These are phyloP conservation scores for Evansstolkia leycettana DNA, from an alignment of 495 filamentous ascomycete species.

Conservation along the genomic window DNA sequence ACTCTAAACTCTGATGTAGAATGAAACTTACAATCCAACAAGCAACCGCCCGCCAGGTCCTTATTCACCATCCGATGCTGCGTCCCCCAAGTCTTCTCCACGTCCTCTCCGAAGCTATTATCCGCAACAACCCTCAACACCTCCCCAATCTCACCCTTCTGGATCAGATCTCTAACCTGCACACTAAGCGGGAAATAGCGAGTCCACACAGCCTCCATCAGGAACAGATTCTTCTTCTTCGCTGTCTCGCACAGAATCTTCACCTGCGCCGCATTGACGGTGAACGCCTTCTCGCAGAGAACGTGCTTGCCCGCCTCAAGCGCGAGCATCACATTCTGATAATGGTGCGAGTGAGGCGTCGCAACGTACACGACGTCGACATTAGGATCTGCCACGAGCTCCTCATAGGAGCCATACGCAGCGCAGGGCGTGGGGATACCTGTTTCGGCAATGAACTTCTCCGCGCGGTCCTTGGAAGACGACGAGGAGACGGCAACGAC, in stretches of 20 bases:
- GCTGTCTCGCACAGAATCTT: slow-evolving; percentile 64
- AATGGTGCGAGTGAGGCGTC: slow-evolving; percentile 93
- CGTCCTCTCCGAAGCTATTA: slow-evolving; percentile 38
- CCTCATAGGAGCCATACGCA: slow-evolving; percentile 70
- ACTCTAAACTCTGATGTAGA: background rate
- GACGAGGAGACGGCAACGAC: slow-evolving; percentile 77
- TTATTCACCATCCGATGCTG: slow-evolving; percentile 75
- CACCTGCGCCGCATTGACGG: slow-evolving; percentile 74
- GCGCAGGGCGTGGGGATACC: slow-evolving; percentile 52
- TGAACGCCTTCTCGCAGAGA: slow-evolving; percentile 88
- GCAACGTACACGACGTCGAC: slow-evolving; percentile 89
- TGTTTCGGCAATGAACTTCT: slow-evolving; percentile 56
- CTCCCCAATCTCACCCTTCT: slow-evolving; percentile 57
- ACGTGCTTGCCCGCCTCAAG: slow-evolving; percentile 79
- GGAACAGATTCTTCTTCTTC: slow-evolving; percentile 67
- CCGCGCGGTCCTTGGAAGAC: slow-evolving; percentile 52
- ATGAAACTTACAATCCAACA: slow-evolving; percentile 52
- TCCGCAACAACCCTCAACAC: slow-evolving; percentile 71
- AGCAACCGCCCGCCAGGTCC: slow-evolving; percentile 72
- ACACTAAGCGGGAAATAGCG: slow-evolving; percentile 76
- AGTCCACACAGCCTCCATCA: slow-evolving; percentile 98
- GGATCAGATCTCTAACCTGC: slow-evolving; percentile 60
- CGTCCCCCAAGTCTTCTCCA: slow-evolving; percentile 40
- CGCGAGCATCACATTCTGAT: slow-evolving; percentile 75
- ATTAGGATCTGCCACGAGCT: slow-evolving; percentile 62